A percentile compares a stretch with the other conserved stretches of the same genome.
phyloP scores from a whole-genome alignment of 2,329 filamentous ascomycete species.

The Xylaria sp. region DNA sequence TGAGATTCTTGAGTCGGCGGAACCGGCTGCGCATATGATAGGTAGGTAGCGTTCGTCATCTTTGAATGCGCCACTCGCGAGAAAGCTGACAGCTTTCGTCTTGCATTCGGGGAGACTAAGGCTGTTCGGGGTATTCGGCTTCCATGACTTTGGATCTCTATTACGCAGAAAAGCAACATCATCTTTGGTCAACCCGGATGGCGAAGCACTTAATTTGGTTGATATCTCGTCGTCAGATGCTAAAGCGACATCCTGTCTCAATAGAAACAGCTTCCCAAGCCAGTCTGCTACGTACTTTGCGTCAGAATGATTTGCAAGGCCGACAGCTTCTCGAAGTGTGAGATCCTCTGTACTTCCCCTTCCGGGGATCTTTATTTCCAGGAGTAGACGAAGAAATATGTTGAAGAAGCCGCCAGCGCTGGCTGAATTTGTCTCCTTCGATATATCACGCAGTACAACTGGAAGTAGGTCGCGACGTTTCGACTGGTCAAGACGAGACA shows the following conservation, averaged over 20 bases:
- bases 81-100: conserved; percentile 72
- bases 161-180: conserved; percentile 77
- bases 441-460: conserved; percentile 73
- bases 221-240: conserved; percentile 41
- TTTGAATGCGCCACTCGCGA: conserved; percentile 86
- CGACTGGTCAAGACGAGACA: conserved; percentile 59
- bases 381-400: conserved; percentile 79
- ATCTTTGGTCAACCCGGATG: conserved; percentile 68
- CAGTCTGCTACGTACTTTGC: conserved; percentile 77
- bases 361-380: conserved; percentile 75
- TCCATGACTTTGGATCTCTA: conserved; percentile 76
- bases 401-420: conserved; percentile 76
- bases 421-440: conserved; percentile 64
- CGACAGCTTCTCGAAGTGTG: conserved; percentile 71
- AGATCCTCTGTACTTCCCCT: conserved; percentile 83
- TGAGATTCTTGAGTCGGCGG: conserved; percentile 81
- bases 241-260: conserved; percentile 60
- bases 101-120: conserved; percentile 77
- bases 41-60: conserved; percentile 86
- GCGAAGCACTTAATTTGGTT: conserved; percentile 48
- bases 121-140: conserved; percentile 66
- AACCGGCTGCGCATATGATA: conserved; percentile 83
- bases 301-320: conserved; percentile 74
- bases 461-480: conserved; percentile 80
- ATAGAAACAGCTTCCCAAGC: conserved; percentile 80